Evolutionary conservation across 208 protist species (phyloP), one percentile per base, ranked within the genome.

Genomic region (Plasmodiophora brassicae): DNA sequence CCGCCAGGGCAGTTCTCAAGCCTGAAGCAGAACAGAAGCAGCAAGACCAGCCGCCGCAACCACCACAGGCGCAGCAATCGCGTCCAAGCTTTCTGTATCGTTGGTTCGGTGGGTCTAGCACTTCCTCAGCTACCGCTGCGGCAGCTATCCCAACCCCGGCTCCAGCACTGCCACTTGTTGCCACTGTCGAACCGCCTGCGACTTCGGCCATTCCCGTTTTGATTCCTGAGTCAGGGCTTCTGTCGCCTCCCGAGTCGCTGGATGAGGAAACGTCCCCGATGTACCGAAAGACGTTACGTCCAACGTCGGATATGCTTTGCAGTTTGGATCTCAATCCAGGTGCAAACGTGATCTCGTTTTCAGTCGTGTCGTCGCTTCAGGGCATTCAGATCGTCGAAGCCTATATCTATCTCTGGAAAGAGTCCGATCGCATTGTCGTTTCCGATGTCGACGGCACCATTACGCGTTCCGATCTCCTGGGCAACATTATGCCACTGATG

Each of bases 371-470:
- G 0, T 10, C 83, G 22, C 32, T 90, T 22, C 85, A 85, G 43
- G 89, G 87, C 25, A 72, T 45, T 10, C 89, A 93, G 60, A 94
- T 60, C 28, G 44, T 92, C 78, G 91, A 91, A n/a, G 93, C 94
- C 78, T 93, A 90, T 71, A 94, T 99, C 39, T 99, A 96, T 87
- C 92, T 98, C 22, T 98, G 95, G 95, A 90, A 94, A n/a, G 92
- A 92, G 87, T 93, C 86, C 1, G 93, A 94, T 71, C 96, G 96
- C 83, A 93, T 99, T 88, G 95, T 99, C 41, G 95, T 99, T 60
- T 97, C 95, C 46, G 98, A 99, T 91, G 94, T 99, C 32, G 98
- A 99, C 92, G 98, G 98, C 60, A 99, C 98, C 0, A 97, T 99
- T 87, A 99, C 98, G 0, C 97, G 96, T 44, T 90, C 88, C 22